Evolutionary conservation across 768 basidiomycete species (phyloP), one percentile per base, ranked within the genome.

Genomic region (Boletus sp.): DNA sequence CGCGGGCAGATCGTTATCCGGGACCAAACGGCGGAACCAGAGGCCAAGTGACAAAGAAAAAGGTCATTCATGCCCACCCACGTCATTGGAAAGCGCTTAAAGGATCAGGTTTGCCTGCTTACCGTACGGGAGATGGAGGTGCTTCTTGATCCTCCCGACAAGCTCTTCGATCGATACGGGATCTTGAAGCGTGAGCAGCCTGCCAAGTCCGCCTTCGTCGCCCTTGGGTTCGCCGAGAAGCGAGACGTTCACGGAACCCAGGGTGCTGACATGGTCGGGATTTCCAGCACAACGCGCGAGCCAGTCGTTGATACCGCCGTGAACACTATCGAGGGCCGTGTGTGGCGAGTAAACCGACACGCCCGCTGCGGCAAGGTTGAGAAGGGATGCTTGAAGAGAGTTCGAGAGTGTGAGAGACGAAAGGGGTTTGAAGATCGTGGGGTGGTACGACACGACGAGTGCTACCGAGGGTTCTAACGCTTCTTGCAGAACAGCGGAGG

Each of bases 231-330:
- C 46, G 62, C 72, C 54, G 65, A 72, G 52, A 81, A 67, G 63
- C 32, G 75, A 51, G 71, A 63, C 58, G 25, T 60, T 43, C 43
- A 62, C 55, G 40, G 63, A 56, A 38, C 40, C 54, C 55, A 56
- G 73, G 5, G 70, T 73, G 39, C 62, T 68, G 17, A 57, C 71
- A 19, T 63, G 50, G 29, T 64, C 65, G 7, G 61, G 58, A 45
- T 71, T 73, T 57, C 82, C 71, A 33, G 81, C 67, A 34, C 79
- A 82, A 67, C 74, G 65, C 1, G 83, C 88, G 15, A 94, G 80
- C 90, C 90, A 97, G 71, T 95, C 93, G 65, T 96, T 97, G 50
- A 96, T 82, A 0, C 96, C 95, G 6, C 82, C 89, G 61, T 81
- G 79, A 1, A 90, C 84, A n/a, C 79, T 79, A 72, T 98, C 96